Percentiles rank a stretch among this genome's conserved stretches.
These are phyloP conservation scores for Cardamine chenopodiifolia DNA, from an alignment of 345 rosid species.

Conservation along the genomic window DNA sequence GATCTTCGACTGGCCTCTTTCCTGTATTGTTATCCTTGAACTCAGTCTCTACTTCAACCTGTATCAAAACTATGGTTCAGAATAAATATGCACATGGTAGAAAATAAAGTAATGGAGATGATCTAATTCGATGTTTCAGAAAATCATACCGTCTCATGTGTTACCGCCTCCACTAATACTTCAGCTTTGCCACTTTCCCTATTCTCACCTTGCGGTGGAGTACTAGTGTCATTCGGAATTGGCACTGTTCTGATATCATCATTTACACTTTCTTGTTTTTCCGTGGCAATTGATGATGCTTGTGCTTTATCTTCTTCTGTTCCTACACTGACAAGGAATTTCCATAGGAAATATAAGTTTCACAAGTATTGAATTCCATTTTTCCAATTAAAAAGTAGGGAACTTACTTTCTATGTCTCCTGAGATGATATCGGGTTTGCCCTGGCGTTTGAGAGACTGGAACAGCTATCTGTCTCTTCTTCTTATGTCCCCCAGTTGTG, in stretches of 20 bases:
- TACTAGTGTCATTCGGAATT: slow-evolving; percentile 38
- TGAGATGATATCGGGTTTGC: slow-evolving; percentile 76
- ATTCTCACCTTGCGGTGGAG: slow-evolving; percentile 31
- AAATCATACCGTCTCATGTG: slow-evolving; percentile 51
- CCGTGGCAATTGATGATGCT: slow-evolving; percentile 46
- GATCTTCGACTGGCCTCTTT: slow-evolving; percentile 43
- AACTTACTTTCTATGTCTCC: slow-evolving; percentile 73
- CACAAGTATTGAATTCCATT: neutral
- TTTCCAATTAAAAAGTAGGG: slow-evolving; percentile 11
- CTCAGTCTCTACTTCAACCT: slow-evolving; percentile 46
- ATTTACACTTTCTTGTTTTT: slow-evolving; percentile 41
- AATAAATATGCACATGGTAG: slow-evolving; percentile 7
- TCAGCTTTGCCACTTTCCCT: slow-evolving; percentile 47
- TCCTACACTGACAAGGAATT: slow-evolving; percentile 49
- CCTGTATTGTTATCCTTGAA: slow-evolving; percentile 42
- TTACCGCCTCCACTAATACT: slow-evolving; percentile 43
- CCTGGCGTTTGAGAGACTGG: slow-evolving; percentile 52
- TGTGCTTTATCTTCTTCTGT: slow-evolving; percentile 45
- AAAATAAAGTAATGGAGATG: neutral
- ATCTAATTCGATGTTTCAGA: slow-evolving; percentile 22
- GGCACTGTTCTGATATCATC: slow-evolving; percentile 38
- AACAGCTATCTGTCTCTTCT: slow-evolving; percentile 56
- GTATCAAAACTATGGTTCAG: slow-evolving; percentile 19
- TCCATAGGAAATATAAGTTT: slow-evolving; percentile 11
- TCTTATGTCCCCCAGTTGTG: slow-evolving; percentile 63